Conservation (phyloP, 208 protist species). For the Acanthamoeba royreba region DNA sequence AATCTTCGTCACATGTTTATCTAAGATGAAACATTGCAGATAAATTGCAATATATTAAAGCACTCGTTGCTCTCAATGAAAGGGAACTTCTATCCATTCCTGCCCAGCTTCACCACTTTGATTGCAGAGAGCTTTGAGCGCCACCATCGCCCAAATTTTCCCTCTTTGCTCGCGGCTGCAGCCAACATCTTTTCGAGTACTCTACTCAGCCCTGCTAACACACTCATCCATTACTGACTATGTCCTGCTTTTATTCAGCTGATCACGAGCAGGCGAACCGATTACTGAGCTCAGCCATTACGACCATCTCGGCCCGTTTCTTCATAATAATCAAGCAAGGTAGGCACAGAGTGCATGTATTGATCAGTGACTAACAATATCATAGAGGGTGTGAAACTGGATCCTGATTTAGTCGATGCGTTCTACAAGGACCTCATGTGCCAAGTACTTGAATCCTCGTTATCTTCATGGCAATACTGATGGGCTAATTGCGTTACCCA, state of each 20-base stretch:
- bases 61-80: neutral
- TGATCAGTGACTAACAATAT: no score
- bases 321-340: neutral
- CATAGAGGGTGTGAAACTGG: neutral
- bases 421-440: neutral
- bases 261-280: neutral
- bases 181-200: neutral
- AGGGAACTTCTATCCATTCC: neutral
- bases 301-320: neutral
- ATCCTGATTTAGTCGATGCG: neutral
- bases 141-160: neutral
- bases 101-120: neutral
- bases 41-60: neutral
- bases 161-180: neutral
- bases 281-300: neutral
- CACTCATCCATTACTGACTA: neutral
- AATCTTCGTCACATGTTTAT: no score
- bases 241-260: neutral
- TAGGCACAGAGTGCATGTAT: no score
- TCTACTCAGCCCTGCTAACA: neutral
- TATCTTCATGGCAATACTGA: no score
- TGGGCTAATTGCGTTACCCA: neutral
- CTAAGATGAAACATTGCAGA: no score
- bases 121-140: neutral
- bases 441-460: neutral